Evolutionary conservation across 169 alveolate species (phyloP).

Genomic region (Plasmodium sp.): DNA sequence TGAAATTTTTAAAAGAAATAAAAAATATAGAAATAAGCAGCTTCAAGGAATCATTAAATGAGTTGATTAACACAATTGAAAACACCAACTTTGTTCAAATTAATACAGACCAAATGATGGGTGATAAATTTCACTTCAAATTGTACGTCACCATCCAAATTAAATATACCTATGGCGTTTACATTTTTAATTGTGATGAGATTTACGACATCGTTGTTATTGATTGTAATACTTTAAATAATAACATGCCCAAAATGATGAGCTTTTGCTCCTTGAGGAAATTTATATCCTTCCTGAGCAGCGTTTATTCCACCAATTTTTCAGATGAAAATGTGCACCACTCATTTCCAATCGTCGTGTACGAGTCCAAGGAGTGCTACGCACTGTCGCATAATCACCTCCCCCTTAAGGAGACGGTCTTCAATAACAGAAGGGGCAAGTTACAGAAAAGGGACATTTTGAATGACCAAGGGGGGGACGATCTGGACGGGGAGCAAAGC

Average conservation of each 20-base stretch:
- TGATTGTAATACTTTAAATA: constrained; percentile 46
- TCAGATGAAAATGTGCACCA: constrained; percentile 21
- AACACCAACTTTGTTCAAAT: constrained; percentile 29
- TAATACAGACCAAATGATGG: not conserved
- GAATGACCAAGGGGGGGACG: constrained; percentile 9
- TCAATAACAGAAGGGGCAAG: not conserved
- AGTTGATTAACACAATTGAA: constrained; percentile 48
- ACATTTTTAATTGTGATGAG: constrained; percentile 60
- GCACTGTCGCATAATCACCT: constrained; percentile 36
- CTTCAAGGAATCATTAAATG: constrained; percentile 65
- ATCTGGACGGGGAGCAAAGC: not conserved
- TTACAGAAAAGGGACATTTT: constrained; percentile 1
- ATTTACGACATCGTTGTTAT: constrained; percentile 54
- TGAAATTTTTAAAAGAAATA: constrained; percentile 68
- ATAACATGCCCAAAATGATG: constrained; percentile 59
- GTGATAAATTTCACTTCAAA: constrained; percentile 40
- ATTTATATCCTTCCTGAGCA: constrained; percentile 49
- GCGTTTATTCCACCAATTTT: constrained; percentile 21
- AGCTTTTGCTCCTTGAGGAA: constrained; percentile 47
- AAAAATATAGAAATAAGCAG: constrained; percentile 51
- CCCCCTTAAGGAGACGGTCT: not conserved
- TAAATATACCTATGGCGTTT: constrained; percentile 29
- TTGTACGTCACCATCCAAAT: constrained; percentile 50
- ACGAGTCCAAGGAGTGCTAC: constrained; percentile 62
- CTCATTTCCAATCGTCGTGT: constrained; percentile 48